Evolutionary conservation across 371 early-diverging fungal genomes (phyloP).

Genomic region (Mortierella sp.): DNA sequence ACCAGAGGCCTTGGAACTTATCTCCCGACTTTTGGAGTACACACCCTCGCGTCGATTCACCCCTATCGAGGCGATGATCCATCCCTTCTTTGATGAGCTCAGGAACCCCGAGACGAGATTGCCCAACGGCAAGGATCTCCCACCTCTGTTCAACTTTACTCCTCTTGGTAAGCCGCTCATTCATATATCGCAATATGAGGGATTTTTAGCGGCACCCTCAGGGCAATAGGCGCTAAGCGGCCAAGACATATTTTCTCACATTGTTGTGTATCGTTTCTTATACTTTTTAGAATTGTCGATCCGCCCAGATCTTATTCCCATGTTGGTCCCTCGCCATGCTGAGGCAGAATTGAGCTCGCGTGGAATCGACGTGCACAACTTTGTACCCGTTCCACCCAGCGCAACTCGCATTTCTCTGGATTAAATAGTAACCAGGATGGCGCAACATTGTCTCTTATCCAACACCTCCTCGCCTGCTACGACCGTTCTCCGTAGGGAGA

Average conservation of each 20-base stretch:
- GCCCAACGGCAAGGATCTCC: slow-evolving; percentile 85
- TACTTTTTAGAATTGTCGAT: slow-evolving; percentile 77
- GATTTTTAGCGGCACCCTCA: neutral
- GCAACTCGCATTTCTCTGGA: slow-evolving; percentile 60
- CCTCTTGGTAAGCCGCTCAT: slow-evolving; percentile 71
- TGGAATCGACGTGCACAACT: slow-evolving; percentile 78
- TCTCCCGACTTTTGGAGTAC: slow-evolving; percentile 93
- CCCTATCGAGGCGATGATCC: slow-evolving; percentile 95
- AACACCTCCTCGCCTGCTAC: neutral
- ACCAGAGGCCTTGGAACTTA: slow-evolving; percentile 91
- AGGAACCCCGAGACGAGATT: slow-evolving; percentile 87
- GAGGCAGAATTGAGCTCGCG: slow-evolving; percentile 67
- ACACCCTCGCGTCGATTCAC: slow-evolving; percentile 93
- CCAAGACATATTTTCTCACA: neutral
- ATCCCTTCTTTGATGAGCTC: slow-evolving; percentile 98
- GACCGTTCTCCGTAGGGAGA: neutral
- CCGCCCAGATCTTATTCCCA: slow-evolving; percentile 78
- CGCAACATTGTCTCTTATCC: neutral
- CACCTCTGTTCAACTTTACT: slow-evolving; percentile 93
- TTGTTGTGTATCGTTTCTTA: neutral
- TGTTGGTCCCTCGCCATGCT: slow-evolving; percentile 82
- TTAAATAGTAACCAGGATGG: slow-evolving; percentile 20
- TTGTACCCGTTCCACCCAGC: slow-evolving; percentile 66
- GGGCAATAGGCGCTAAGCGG: neutral
- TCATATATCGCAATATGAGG: neutral